Evolutionary conservation across 2,329 filamentous ascomycete species (phyloP).

Genomic region (Neofusicoccum parvum): DNA sequence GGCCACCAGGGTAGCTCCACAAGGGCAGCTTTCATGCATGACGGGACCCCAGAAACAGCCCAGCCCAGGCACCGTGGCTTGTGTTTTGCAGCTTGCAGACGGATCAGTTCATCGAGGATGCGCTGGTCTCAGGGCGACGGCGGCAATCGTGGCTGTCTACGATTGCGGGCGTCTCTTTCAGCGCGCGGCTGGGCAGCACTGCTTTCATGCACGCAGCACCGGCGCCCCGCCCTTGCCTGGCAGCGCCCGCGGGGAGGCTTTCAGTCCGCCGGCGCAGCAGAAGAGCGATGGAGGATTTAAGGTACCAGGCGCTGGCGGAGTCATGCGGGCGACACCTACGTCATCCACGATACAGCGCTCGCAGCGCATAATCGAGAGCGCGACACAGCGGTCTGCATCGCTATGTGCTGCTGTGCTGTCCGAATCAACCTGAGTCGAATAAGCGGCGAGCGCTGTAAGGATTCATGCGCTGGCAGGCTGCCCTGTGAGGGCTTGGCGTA

Average conservation of each 20-base stretch:
- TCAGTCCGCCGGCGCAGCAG: background rate
- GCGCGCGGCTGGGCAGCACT: slow-evolving; percentile 5
- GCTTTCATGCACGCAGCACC: slow-evolving; percentile 8
- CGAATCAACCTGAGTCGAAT: slow-evolving; percentile 2
- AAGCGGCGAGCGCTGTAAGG: slow-evolving; percentile 15
- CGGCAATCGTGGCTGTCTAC: slow-evolving; percentile 10
- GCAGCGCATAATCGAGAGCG: slow-evolving; percentile 13
- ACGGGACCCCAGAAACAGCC: slow-evolving; percentile 19
- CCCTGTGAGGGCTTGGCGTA: slow-evolving; percentile 15
- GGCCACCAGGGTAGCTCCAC: slow-evolving; percentile 15
- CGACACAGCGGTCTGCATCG: slow-evolving; percentile 15
- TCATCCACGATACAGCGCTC: slow-evolving; percentile 8
- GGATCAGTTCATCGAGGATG: slow-evolving; percentile 7
- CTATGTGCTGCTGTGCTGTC: slow-evolving; percentile 15
- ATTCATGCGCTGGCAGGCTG: slow-evolving; percentile 15
- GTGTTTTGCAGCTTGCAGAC: slow-evolving; percentile 5
- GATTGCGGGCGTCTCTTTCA: slow-evolving; percentile 14
- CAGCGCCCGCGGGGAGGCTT: background rate
- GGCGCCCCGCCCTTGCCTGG: slow-evolving; percentile 1
- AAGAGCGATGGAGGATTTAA: slow-evolving; percentile 13
- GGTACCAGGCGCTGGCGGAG: slow-evolving; percentile 14
- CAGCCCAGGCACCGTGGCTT: slow-evolving; percentile 18
- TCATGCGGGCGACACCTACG: slow-evolving; percentile 17
- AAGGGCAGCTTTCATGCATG: slow-evolving; percentile 13
- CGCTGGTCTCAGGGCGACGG: slow-evolving; percentile 10